These are phyloP conservation scores for Gossypium arboreum DNA, from an alignment of 345 rosid genomes.

Conservation along the genomic window DNA sequence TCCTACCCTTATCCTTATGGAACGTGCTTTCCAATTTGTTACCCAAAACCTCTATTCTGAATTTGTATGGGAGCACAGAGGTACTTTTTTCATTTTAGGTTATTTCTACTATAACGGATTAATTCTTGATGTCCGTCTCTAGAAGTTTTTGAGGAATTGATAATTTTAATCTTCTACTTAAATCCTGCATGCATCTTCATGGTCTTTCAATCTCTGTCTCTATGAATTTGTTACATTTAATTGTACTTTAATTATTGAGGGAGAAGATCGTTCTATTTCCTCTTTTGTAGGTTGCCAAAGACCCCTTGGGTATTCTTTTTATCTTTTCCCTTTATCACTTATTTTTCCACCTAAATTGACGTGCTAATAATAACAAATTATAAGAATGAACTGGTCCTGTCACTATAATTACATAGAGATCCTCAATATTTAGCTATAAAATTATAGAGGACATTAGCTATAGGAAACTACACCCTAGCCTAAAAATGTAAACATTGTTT, in stretches of 20 bases:
- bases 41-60: slow-evolving; percentile 64
- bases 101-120: neutral
- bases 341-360: neutral
- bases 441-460: neutral
- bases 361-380: neutral
- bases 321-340: neutral
- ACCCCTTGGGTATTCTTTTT: neutral
- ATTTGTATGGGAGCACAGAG: slow-evolving; percentile 96
- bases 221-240: neutral
- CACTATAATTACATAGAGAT: neutral
- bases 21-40: slow-evolving; percentile 54
- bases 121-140: neutral
- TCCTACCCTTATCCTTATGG: slow-evolving; percentile 75
- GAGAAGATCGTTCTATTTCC: neutral
- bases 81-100: slow-evolving; percentile 25
- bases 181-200: neutral
- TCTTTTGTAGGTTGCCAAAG: neutral
- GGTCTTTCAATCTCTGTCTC: neutral
- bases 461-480: neutral
- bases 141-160: neutral
- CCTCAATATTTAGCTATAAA: neutral
- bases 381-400: neutral
- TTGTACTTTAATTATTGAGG: neutral
- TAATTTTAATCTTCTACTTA: neutral
- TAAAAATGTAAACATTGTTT: neutral